Evolutionary conservation across 352 stramenopile species (phyloP), one percentile per base, ranked within the genome.

Genomic region (Phytophthora europaea): DNA sequence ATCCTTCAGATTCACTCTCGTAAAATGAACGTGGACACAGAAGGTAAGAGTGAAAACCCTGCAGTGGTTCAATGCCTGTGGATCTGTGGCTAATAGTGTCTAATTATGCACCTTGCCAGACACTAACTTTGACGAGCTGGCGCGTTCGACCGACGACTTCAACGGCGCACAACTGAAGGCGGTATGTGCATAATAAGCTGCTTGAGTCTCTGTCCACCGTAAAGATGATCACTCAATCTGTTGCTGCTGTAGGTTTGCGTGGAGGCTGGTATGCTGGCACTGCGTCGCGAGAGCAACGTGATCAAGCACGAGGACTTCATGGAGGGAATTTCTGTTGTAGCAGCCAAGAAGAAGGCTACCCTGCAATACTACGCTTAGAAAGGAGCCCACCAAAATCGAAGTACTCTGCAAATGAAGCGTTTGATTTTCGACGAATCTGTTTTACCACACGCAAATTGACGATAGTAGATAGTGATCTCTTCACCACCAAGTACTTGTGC

Each of bases 231-330:
- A 54, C 28, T 33, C 26, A 48, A 28, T 34, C 22, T 59, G 18
- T 47, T 61, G 8, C 43, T 78, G 59, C 40, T 70, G 16, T 54
- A 87, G 80, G 80, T 99, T n/a, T 99, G 97, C 71, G 98, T 99
- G 23, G 98, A 99, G 80, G 97, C 98, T 38, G 98, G 98, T 65
- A 99, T 99, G 98, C 80, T 99, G 50, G 98, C 98, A 26, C 83
- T 99, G 61, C 88, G 98, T 76, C 87, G 95, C 52, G 97, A 99
- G 62, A 97, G 90, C 58, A 94, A 88, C 40, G 89, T 98, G 73
- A 99, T 99, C 69, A 96, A 99, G 74, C 98, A 99, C 83, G 97
- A 99, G 79, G 97, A 99, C 84, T 99, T 99, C 79, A 99, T 99
- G 92, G 98, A 99, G 77, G 98, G 94, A n/a, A 99, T 99, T 78